A percentile compares a stretch with the other conserved stretches of the same genome.
phyloP scores from a whole-genome alignment of 2,329 filamentous ascomycete species.

The Dactylellina leptospora region DNA sequence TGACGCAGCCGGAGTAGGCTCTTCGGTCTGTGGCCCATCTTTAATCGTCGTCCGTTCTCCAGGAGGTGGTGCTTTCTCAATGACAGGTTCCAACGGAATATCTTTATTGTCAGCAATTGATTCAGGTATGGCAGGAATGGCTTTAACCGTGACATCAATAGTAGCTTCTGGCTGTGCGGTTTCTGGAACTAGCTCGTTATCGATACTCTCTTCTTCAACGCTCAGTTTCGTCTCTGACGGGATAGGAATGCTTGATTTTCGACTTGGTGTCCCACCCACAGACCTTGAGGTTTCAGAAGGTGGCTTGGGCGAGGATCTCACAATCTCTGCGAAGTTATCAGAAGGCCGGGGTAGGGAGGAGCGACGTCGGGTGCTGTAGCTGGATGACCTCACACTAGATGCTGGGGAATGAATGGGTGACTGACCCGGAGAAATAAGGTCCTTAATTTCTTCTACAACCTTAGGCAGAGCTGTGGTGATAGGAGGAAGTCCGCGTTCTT shows the following conservation, averaged over 20 bases:
- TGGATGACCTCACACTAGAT: conserved; percentile 1
- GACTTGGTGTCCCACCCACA: neutral
- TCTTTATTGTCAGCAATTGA: neutral
- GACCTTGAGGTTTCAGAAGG: conserved; percentile 6
- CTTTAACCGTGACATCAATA: neutral
- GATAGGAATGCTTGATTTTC: conserved; percentile 22
- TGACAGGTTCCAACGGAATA: neutral
- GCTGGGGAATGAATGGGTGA: conserved; percentile 8
- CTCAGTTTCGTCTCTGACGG: neutral
- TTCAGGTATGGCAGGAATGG: no score
- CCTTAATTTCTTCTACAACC: neutral
- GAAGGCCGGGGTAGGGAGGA: conserved; percentile 6
- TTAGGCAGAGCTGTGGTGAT: neutral
- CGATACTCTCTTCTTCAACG: neutral
- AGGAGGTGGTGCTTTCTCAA: neutral
- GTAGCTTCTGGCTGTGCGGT: neutral
- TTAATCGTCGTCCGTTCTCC: neutral
- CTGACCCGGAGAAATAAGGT: conserved; percentile 4
- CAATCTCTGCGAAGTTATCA: conserved; percentile 3
- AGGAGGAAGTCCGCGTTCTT: neutral
- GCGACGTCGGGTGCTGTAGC: neutral
- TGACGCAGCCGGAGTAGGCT: neutral
- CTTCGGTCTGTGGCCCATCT: neutral
- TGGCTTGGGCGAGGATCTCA: conserved; percentile 1
- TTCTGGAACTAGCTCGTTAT: neutral